Evolutionary conservation across 306 rosid species (phyloP), one percentile per base, ranked within the genome.

Genomic region (Sechiopsis laciniata): DNA sequence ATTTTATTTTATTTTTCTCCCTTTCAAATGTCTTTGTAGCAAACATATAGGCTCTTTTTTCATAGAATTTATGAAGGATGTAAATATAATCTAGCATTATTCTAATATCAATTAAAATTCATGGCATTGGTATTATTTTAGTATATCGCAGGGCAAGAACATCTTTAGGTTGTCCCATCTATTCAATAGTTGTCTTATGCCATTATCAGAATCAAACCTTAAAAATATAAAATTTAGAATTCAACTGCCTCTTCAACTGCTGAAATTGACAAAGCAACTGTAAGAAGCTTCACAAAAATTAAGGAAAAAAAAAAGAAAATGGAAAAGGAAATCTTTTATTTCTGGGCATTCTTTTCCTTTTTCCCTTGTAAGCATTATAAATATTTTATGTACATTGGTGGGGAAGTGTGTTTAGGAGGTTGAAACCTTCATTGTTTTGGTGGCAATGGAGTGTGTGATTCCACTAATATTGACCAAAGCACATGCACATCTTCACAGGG

Each of bases 401-500:
- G 35, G 12, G 65, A 74, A 53, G 4, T 32, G 37, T 32, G 37
- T 32, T 32, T 32, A 32, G 37, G 37, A 32, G 37, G 37, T 32
- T 32, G 37, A 32, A 32, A 32, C 37, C 77, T 75, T 88, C 87
- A 86, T 42, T 74, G 72, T 83, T 84, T 82, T 7, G 83, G 66
- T 84, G 87, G 90, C 72, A 84, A 77, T 71, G 87, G 78, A 61
- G 87, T 40, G 75, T 86, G 84, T 80, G 96, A 87, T 73, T 89
- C 97, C 88, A 89, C 96, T 52, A 92, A 83, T 71, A 92, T 92
- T 12, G 97, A 92, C 97, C 97, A 92, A 17, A 92, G 87, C 59
- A 89, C 89, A 13, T 92, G 97, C 62, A 92, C 97, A 48, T 88
- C 96, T 85, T 92, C 95, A 22, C 82, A 85, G 20, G 92, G 95